phyloP scores from a whole-genome alignment of 192 early-diverging fungal species.

The Entomortierella chlamydospora region DNA sequence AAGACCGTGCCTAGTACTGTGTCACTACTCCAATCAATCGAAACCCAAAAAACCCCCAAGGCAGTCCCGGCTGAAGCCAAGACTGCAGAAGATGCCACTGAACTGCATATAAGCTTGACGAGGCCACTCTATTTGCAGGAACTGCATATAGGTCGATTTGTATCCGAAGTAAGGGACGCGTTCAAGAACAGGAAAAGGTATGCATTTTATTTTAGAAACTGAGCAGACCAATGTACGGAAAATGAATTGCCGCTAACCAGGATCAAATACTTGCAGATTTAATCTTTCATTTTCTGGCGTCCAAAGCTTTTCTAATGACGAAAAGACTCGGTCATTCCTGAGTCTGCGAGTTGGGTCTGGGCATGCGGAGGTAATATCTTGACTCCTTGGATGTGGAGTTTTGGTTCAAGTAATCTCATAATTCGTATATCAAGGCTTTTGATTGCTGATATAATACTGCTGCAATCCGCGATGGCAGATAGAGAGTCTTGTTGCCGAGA shows the following conservation, averaged over 20 bases:
- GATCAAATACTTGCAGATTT: constrained; percentile 15
- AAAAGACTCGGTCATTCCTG: constrained; percentile 41
- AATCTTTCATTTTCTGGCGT: constrained; percentile 35
- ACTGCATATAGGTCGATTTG: constrained; percentile 32
- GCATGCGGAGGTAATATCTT: constrained; percentile 29
- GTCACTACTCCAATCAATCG: constrained; percentile 34
- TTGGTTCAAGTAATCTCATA: background rate
- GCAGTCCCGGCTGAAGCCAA: constrained; percentile 9
- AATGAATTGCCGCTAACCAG: background rate
- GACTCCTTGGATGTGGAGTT: too few species aligned
- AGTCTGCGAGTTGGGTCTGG: constrained; percentile 46
- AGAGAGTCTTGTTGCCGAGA: constrained; percentile 33
- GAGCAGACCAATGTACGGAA: too few species aligned
- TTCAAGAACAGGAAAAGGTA: constrained; percentile 35
- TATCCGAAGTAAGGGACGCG: constrained; percentile 23
- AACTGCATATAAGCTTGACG: constrained; percentile 46
- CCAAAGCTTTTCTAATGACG: constrained; percentile 42
- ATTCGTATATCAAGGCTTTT: too few species aligned
- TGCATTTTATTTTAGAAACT: background rate
- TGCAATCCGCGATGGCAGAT: background rate
- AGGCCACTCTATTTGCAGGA: constrained; percentile 39
- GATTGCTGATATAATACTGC: too few species aligned
- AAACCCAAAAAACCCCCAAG: constrained; percentile 4
- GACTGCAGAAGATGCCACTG: constrained; percentile 22
- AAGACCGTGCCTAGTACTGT: constrained; percentile 10